phyloP scores from a whole-genome alignment of 768 basidiomycete genomes.

The Strobilomyces echinocephalus region DNA sequence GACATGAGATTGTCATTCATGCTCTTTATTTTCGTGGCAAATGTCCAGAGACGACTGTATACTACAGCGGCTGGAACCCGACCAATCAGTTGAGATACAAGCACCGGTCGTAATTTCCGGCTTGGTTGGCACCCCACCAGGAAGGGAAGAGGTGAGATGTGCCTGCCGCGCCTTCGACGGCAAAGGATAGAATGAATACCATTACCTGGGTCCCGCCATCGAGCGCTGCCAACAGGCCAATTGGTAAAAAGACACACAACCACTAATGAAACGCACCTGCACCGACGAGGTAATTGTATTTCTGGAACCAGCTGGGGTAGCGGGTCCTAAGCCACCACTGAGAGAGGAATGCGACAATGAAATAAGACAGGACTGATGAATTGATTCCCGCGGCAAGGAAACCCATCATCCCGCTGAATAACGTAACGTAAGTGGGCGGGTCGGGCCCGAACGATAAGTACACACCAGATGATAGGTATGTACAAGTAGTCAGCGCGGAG shows the following conservation, averaged over 20 bases:
- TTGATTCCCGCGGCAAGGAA: slow-evolving; percentile 25
- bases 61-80: too few relatives aligned
- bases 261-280: slow-evolving; percentile 34
- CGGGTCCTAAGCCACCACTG: slow-evolving; percentile 38
- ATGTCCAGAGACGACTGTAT: too few relatives aligned
- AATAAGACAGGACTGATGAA: slow-evolving; percentile 18
- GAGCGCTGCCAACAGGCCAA: background rate
- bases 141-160: background rate
- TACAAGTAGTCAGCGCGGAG: slow-evolving; percentile 26
- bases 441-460: background rate
- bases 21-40: too few relatives aligned
- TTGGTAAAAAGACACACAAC: background rate
- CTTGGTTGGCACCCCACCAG: background rate
- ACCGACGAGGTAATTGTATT: slow-evolving; percentile 33
- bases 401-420: slow-evolving; percentile 14
- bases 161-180: background rate
- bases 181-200: background rate
- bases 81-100: too few relatives aligned
- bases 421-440: background rate
- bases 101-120: background rate
- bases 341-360: slow-evolving; percentile 25
- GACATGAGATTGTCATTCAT: too few relatives aligned
- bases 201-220: background rate
- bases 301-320: slow-evolving; percentile 32
- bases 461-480: slow-evolving; percentile 28